Percentiles rank a stretch among this genome's conserved stretches.
These are phyloP conservation scores for Daucus carota DNA, from an alignment of 129 eudicot species.

Conservation along the genomic window DH1_v3.0 NC_030389.2:9521501-9522000, in stretches of 20 bases:
- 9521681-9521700: neutral
- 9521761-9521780: neutral
- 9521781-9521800: neutral
- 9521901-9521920: conserved; percentile 90
- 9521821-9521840: conserved; percentile 7
- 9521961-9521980: conserved; percentile 93
- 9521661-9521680: neutral
- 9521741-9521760: neutral
- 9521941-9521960: conserved; percentile 64
- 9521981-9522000: conserved; percentile 94
- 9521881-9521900: conserved; percentile 78
- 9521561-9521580: neutral
- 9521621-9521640: no score
- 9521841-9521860: conserved; percentile 85
- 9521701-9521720: neutral
- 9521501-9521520: neutral
- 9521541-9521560: no score
- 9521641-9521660: neutral
- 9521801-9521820: neutral
- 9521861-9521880: conserved; percentile 79
- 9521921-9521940: conserved; percentile 70
- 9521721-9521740: neutral
- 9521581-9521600: neutral
- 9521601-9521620: neutral
- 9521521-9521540: neutral